Base-by-base conservation (phyloP, 2,329 filamentous ascomycete genomes). In the Exophiala sp. region DNA sequence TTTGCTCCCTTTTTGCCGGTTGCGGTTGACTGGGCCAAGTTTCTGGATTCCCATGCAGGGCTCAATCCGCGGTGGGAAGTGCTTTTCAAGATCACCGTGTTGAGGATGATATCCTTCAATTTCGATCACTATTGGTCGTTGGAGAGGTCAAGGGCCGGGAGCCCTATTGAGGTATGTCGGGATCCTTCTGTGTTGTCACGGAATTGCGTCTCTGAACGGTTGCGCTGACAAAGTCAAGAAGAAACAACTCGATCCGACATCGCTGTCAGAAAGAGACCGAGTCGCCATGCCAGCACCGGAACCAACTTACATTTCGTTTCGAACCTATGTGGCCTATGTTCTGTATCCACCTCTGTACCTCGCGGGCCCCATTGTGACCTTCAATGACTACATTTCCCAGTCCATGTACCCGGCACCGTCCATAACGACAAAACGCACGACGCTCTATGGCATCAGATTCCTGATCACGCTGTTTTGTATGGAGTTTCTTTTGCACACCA, bases 341-440 rank as follows among this genome's bases (percentile, higher is more conserved):
- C 79, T 97, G 51, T 98, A 98, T 65, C 88, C 89, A 1, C 93
- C 93, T 0, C 78, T 98, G 1, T 98, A 97, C 68, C 78, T 98
- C 24, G 81, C 90, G 0, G 93, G 93, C 0, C 93, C 93, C 1
- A 95, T 98, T 62, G 67, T 98, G 54, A 97, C 90, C 10, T 98
- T 97, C 74, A 98, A 98, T 69, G 94, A 98, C 73, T 98, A 93
- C 73, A 83, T 97, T 56, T 86, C 87, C 0, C 93, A 98, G 66
- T 76, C 78, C 53, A 85, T 87, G 58, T 85, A 91, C 69, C 78
- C 77, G 10, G 70, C 87, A 0, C 77, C 83, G 9, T 89, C 80
- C 50, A 83, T 93, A 61, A 86, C 83, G 58, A 69, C 67, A 2
- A 68, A 72, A 2, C 86, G 90, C 46, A 96, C 85, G 1, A 65